Evolutionary conservation across 1,284 basidiomycete genomes (phyloP).

Genomic region (Stygiomarasmius scandens): DNA sequence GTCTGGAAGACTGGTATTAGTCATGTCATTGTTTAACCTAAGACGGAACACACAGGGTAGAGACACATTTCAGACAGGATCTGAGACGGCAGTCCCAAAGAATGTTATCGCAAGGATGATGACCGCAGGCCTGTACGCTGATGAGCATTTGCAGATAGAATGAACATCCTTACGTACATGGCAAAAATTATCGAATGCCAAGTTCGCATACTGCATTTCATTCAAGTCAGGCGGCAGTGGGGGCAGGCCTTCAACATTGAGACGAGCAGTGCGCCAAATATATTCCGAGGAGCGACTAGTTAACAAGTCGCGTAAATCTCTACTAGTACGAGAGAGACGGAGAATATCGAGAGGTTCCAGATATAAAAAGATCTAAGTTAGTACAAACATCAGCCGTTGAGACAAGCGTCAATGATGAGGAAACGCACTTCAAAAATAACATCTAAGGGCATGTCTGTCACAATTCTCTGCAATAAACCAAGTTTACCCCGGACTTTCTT

Average conservation of each 20-base stretch:
- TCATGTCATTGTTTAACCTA: too few species aligned
- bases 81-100: not conserved
- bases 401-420: not conserved
- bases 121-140: not conserved
- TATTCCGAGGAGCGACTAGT: not conserved
- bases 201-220: constrained; percentile 23
- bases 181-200: constrained; percentile 22
- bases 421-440: constrained; percentile 4
- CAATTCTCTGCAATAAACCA: constrained; percentile 3
- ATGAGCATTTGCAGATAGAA: not conserved
- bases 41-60: too few species aligned
- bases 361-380: constrained; percentile 1
- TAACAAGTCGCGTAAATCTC: not conserved
- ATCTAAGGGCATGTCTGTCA: constrained; percentile 4
- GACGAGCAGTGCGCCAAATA: constrained; percentile 3
- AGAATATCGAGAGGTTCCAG: constrained; percentile 6
- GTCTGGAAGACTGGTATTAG: too few species aligned
- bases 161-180: constrained; percentile 14
- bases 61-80: not conserved
- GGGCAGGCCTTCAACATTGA: constrained; percentile 17
- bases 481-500: constrained; percentile 3
- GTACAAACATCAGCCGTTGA: too few species aligned
- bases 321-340: not conserved
- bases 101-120: not conserved
- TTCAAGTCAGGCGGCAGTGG: constrained; percentile 20